These are phyloP conservation scores for Adansonia gregorii DNA, from an alignment of 441 rosid genomes.

Conservation along the genomic window DNA sequence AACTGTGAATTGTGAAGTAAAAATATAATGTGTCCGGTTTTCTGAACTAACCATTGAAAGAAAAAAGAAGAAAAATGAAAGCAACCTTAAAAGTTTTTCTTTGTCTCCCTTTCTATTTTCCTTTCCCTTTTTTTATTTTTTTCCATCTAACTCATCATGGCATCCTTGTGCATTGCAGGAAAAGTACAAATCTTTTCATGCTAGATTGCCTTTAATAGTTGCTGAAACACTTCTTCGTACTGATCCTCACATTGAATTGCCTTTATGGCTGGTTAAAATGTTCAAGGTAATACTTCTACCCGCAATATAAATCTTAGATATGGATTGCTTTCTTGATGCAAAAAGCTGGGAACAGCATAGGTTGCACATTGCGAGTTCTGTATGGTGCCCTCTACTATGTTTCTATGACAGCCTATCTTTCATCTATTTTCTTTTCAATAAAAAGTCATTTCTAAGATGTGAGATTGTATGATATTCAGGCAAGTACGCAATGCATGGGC, in stretches of 20 bases:
- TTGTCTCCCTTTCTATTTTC: neutral
- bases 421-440: neutral
- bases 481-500: neutral
- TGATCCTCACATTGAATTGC: slow-evolving; percentile 84
- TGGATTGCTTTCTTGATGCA: neutral
- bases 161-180: slow-evolving; percentile 53
- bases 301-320: neutral
- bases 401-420: neutral
- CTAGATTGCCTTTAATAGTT: slow-evolving; percentile 82
- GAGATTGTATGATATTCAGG: slow-evolving; percentile 1
- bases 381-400: neutral
- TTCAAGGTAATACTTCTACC: slow-evolving; percentile 70
- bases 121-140: slow-evolving; percentile 6
- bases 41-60: slow-evolving; percentile 1
- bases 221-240: slow-evolving; percentile 88
- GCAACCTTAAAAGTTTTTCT: slow-evolving; percentile 1
- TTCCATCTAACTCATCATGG: slow-evolving; percentile 11
- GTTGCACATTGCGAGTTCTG: slow-evolving; percentile 2
- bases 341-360: neutral
- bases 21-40: neutral
- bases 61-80: neutral
- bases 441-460: neutral
- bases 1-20: slow-evolving; percentile 1
- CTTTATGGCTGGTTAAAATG: slow-evolving; percentile 93
- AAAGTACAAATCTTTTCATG: slow-evolving; percentile 70